phyloP scores from a whole-genome alignment of 2,329 filamentous ascomycete species.

The Berkeleyomyces rouxiae region DNA sequence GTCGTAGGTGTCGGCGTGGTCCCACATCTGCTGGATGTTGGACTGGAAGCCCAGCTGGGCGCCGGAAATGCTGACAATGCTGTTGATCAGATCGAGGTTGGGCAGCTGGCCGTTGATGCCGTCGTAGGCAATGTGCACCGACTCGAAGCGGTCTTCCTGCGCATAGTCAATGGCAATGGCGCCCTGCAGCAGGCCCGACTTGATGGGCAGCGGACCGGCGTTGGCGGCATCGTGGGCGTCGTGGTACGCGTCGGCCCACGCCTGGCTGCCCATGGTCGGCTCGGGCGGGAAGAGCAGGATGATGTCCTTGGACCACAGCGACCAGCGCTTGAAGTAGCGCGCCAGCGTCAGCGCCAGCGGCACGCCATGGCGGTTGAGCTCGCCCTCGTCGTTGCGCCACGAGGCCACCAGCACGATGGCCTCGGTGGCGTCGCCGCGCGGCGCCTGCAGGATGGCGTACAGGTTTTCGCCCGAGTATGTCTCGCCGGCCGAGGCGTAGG shows the following conservation, averaged over 20 bases:
- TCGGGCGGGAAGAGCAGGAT: slow-evolving; percentile 81
- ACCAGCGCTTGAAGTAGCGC: slow-evolving; percentile 96
- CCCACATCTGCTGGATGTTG: slow-evolving; percentile 74
- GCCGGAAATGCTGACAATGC: slow-evolving; percentile 68
- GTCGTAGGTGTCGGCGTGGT: slow-evolving; percentile 61
- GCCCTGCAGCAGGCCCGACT: slow-evolving; percentile 84
- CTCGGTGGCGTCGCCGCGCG: slow-evolving; percentile 88
- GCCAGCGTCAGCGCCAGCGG: slow-evolving; percentile 73
- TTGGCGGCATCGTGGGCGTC: slow-evolving; percentile 59
- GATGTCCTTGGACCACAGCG: slow-evolving; percentile 96
- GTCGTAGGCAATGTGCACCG: slow-evolving; percentile 83
- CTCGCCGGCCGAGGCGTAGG: slow-evolving; percentile 62
- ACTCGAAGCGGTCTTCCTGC: slow-evolving; percentile 67
- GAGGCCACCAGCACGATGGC: slow-evolving; percentile 84
- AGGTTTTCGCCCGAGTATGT: slow-evolving; percentile 70
- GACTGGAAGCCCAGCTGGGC: slow-evolving; percentile 84
- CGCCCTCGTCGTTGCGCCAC: slow-evolving; percentile 66
- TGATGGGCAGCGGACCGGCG: slow-evolving; percentile 65
- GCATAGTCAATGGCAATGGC: slow-evolving; percentile 90
- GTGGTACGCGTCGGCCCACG: slow-evolving; percentile 96
- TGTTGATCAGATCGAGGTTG: slow-evolving; percentile 92
- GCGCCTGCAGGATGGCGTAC: slow-evolving; percentile 85
- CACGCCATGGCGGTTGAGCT: slow-evolving; percentile 74
- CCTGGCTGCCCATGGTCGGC: slow-evolving; percentile 77
- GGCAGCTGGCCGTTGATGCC: slow-evolving; percentile 90